These are phyloP conservation scores for Physaria fendleri DNA, from an alignment of 345 rosid genomes.

Conservation along the genomic window DNA sequence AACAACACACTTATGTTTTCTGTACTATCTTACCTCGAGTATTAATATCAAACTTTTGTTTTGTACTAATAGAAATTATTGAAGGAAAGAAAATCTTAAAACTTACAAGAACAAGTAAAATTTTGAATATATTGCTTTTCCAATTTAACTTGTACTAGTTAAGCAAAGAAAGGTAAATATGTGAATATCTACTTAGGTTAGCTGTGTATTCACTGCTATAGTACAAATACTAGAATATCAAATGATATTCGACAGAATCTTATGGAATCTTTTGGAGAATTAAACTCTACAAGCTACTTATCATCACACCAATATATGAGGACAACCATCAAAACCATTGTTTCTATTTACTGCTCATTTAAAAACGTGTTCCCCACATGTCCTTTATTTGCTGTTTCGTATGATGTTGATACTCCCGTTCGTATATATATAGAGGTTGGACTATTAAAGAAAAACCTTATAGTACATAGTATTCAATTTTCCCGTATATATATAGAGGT, in stretches of 20 bases:
- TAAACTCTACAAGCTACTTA: background rate
- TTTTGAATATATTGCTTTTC: no score
- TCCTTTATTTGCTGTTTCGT: conserved; percentile 10
- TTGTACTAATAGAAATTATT: no score
- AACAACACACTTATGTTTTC: no score
- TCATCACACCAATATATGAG: background rate
- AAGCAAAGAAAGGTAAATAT: background rate
- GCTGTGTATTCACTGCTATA: background rate
- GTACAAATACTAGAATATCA: background rate
- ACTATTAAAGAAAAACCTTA: background rate
- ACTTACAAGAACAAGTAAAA: no score
- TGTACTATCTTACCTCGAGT: no score
- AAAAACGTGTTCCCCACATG: conserved; percentile 28
- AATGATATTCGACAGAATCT: conserved; percentile 3
- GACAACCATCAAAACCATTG: conserved; percentile 6
- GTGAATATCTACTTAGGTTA: background rate
- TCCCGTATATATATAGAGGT: background rate
- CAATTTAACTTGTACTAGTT: no score
- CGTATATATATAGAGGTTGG: background rate
- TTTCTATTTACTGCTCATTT: conserved; percentile 23
- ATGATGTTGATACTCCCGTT: conserved; percentile 5
- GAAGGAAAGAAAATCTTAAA: no score
- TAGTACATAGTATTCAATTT: background rate
- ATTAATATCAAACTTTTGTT: no score
- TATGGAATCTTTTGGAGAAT: conserved; percentile 11